Base-by-base conservation (phyloP, 306 rosid genomes). In the Fagus crenata region DNA sequence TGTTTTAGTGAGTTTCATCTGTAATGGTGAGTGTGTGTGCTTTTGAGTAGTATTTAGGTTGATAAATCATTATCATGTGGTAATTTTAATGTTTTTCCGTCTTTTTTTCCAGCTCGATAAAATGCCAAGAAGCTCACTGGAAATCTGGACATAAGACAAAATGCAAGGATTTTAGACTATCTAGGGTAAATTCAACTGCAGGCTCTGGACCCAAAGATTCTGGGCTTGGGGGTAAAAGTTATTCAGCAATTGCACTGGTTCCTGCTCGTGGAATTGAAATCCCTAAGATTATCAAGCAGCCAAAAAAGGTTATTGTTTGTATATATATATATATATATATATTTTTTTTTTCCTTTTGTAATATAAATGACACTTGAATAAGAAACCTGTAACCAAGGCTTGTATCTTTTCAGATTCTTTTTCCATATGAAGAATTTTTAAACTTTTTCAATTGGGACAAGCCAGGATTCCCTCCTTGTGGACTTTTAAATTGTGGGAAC, bases 401-500 rank as follows among this genome's bases (percentile, higher is more conserved):
- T 64, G 31, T 81, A 7, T 33, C 51, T 82, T 86, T 88, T 84
- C 87, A 96, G 99, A 89, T 87, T 87, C 98, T 96, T 84, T 96
- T 92, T 84, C 91, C 97, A 1, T 96, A 96, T 11, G 90, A 85
- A 9, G 98, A 92, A 71, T 96, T 96, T 89, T 82, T 96, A 70
- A 82, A 85, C 55, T 85, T 86, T 51, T 92, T 88, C 84, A 82
- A 91, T 67, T 96, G 97, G 97, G 81, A 91, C 73, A 96, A 87
- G 72, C 84, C 81, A 14, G 85, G 92, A 63, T 86, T 85, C 87
- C 85, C 77, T 80, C 98, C 99, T 60, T 96, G 99, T 75, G 99
- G 99, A 72, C 97, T 96, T 39, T 79, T 89, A 84, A 96, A 96
- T 78, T 87, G 97, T 76, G 97, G 97, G 76, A 96, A 96, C 85